Conservation (phyloP, 2,329 filamentous ascomycete genomes). For the Alternaria consortialis region DNA sequence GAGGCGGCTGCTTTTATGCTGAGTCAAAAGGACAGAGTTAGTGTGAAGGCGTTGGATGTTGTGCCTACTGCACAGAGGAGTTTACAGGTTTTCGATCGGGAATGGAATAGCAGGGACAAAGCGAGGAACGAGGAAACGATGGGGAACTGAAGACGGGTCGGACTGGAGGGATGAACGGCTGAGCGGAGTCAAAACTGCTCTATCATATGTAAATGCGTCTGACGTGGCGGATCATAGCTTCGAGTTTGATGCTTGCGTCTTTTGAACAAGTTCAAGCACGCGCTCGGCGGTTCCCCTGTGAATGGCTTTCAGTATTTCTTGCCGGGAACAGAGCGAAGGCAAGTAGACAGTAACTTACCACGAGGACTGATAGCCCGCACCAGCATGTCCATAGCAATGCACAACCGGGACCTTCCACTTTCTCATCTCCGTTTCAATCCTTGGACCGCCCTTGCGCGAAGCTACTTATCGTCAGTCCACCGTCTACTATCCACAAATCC, state of each 20-base stretch:
- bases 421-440: conserved; percentile 74
- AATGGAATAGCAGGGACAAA: conserved; percentile 39
- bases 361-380: conserved; percentile 73
- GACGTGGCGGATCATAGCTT: conserved; percentile 33
- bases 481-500: neutral
- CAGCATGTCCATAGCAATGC: conserved; percentile 82
- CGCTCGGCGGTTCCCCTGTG: conserved; percentile 53
- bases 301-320: neutral
- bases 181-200: neutral
- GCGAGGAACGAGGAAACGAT: conserved; percentile 10
- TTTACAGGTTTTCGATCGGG: conserved; percentile 49
- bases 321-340: too few relatives aligned
- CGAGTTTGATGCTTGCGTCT: conserved; percentile 29
- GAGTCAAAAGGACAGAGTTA: conserved; percentile 51
- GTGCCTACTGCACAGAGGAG: conserved; percentile 56
- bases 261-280: conserved; percentile 53
- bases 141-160: neutral
- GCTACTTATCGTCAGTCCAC: conserved; percentile 47
- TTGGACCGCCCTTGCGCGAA: conserved; percentile 74
- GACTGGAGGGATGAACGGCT: neutral
- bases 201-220: neutral
- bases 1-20: conserved; percentile 57
- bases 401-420: conserved; percentile 65
- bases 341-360: conserved; percentile 36
- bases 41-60: conserved; percentile 59